Percentiles rank a stretch among this genome's conserved stretches.
phyloP scores from a whole-genome alignment of 2,329 filamentous ascomycete genomes.

The Apiospora koreana region DNA sequence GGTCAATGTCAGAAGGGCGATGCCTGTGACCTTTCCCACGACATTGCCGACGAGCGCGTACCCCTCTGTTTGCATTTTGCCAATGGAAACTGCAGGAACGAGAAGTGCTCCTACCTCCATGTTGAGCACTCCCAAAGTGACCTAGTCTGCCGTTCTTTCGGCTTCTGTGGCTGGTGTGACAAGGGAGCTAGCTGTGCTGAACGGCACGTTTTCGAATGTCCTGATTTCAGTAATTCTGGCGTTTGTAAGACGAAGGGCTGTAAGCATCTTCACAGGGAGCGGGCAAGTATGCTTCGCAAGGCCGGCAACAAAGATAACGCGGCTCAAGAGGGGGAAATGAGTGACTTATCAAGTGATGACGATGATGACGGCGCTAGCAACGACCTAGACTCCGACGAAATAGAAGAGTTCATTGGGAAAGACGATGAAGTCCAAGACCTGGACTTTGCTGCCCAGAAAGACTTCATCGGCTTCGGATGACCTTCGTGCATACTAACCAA shows the following conservation, averaged over 20 bases:
- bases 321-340: constrained; percentile 54
- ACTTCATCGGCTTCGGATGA: constrained; percentile 55
- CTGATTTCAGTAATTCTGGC: constrained; percentile 91
- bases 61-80: constrained; percentile 89
- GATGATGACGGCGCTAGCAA: constrained; percentile 69
- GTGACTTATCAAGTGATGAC: constrained; percentile 78
- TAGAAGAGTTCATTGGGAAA: constrained; percentile 64
- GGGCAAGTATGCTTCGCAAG: constrained; percentile 77
- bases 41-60: constrained; percentile 78
- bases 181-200: constrained; percentile 76
- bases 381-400: constrained; percentile 76
- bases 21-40: constrained; percentile 88
- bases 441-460: constrained; percentile 58
- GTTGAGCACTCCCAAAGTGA: constrained; percentile 75
- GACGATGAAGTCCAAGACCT: constrained; percentile 51
- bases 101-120: constrained; percentile 85
- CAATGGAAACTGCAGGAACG: constrained; percentile 85
- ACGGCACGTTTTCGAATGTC: constrained; percentile 90
- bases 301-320: constrained; percentile 50
- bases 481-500: neutral
- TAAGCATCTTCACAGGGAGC: constrained; percentile 83
- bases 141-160: constrained; percentile 82
- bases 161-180: constrained; percentile 83
- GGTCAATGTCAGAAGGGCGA: constrained; percentile 76
- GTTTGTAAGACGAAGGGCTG: constrained; percentile 80